A percentile compares a stretch with the other conserved stretches of the same genome.
Evolutionary conservation across 805 yeast species (phyloP).

Genomic region (Candida boidinii): DNA sequence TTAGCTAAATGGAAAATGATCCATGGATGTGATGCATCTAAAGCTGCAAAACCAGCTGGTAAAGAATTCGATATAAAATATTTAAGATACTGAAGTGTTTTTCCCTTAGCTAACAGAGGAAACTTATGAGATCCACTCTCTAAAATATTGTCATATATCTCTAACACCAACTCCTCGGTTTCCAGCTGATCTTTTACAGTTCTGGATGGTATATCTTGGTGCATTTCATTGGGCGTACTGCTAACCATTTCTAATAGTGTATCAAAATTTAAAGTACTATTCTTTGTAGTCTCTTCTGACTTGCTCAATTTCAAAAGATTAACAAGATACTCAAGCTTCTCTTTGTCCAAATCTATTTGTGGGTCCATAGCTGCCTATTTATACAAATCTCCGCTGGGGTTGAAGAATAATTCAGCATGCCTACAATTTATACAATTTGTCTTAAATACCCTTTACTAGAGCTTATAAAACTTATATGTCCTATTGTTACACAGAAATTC

Average conservation of each 20-base stretch:
- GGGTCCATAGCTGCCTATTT: too few relatives aligned
- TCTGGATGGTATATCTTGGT: constrained; percentile 12
- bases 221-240: constrained; percentile 5
- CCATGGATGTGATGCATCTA: constrained; percentile 95
- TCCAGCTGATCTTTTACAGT: constrained; percentile 30
- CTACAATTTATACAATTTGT: too few relatives aligned
- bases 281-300: background rate
- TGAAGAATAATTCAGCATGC: too few relatives aligned
- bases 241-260: constrained; percentile 17
- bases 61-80: constrained; percentile 33
- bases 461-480: too few relatives aligned
- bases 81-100: constrained; percentile 37
- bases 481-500: too few relatives aligned
- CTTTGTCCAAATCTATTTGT: background rate
- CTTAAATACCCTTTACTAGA: too few relatives aligned
- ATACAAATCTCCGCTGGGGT: too few relatives aligned
- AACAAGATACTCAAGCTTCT: constrained; percentile 2
- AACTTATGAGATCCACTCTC: constrained; percentile 22
- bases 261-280: constrained; percentile 12
- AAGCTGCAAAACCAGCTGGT: constrained; percentile 40
- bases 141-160: constrained; percentile 22
- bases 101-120: constrained; percentile 18
- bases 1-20: constrained; percentile 77
- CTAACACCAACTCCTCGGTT: constrained; percentile 25
- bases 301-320: background rate